These are phyloP conservation scores for Kalaharituber pfeilii DNA, from an alignment of 2,329 filamentous ascomycete species.

Conservation along the genomic window DNA sequence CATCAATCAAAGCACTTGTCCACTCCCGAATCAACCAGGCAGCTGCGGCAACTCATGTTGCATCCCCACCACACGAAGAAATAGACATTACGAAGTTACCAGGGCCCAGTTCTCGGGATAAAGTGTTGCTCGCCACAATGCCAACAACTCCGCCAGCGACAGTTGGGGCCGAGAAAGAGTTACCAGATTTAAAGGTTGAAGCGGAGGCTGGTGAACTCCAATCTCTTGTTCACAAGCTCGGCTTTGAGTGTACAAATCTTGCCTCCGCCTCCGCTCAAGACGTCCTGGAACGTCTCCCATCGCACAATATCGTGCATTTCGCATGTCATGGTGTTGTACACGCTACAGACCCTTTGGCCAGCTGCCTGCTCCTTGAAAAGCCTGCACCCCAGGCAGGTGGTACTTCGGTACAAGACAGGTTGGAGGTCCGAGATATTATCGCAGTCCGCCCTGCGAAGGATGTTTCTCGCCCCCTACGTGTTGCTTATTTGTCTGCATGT, in stretches of 20 bases:
- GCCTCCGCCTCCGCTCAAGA: not conserved
- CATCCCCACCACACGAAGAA: not conserved
- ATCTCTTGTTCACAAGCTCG: not conserved
- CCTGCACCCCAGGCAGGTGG: no score
- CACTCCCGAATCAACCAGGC: not conserved
- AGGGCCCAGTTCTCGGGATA: no score
- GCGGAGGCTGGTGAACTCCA: not conserved
- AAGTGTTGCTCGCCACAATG: not conserved
- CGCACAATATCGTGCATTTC: slow-evolving; percentile 10
- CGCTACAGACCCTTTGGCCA: slow-evolving; percentile 15
- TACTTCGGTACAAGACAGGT: not conserved
- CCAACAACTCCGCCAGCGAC: not conserved
- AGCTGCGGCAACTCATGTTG: not conserved
- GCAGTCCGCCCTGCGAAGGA: not conserved
- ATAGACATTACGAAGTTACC: no score
- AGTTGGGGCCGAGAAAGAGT: not conserved
- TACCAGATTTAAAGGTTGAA: not conserved
- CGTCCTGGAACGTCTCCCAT: not conserved
- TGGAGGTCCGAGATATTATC: not conserved
- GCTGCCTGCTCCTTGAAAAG: slow-evolving; percentile 7
- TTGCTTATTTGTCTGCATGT: slow-evolving; percentile 29
- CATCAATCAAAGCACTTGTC: not conserved
- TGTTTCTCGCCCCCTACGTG: slow-evolving; percentile 13
- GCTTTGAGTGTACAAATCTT: not conserved
- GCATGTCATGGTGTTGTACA: slow-evolving; percentile 19